These are phyloP conservation scores for Sporothrix globosa DNA, from an alignment of 2,329 filamentous ascomycete species.

Conservation along the genomic window DNA sequence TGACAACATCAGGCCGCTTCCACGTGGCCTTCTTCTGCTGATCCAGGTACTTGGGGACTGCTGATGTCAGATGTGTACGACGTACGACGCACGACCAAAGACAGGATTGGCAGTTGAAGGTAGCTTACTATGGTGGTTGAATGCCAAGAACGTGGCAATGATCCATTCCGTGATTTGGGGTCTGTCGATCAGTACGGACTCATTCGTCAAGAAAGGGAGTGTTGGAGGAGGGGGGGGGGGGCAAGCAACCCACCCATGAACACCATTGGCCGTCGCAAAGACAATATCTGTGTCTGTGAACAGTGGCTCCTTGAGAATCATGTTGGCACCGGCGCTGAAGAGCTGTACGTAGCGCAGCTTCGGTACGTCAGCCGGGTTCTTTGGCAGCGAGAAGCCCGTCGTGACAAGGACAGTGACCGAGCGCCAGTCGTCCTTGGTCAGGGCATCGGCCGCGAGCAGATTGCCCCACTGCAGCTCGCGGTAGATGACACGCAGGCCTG, in stretches of 20 bases:
- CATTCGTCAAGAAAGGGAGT: not conserved
- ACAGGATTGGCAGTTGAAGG: not conserved
- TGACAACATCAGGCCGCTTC: slow-evolving; percentile 43
- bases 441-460: slow-evolving; percentile 35
- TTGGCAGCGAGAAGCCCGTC: slow-evolving; percentile 45
- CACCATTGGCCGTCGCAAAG: slow-evolving; percentile 60
- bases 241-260: slow-evolving; percentile 55
- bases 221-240: too few relatives aligned
- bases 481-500: slow-evolving; percentile 49
- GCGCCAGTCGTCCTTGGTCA: slow-evolving; percentile 48
- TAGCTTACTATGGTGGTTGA: slow-evolving; percentile 53
- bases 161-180: slow-evolving; percentile 63
- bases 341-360: slow-evolving; percentile 59
- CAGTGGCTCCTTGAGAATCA: slow-evolving; percentile 51
- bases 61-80: not conserved
- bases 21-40: slow-evolving; percentile 51
- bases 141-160: slow-evolving; percentile 54
- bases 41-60: slow-evolving; percentile 52
- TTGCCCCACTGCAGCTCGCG: slow-evolving; percentile 42
- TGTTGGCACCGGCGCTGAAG: slow-evolving; percentile 58
- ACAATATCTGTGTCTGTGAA: slow-evolving; percentile 55
- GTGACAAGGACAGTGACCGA: slow-evolving; percentile 51
- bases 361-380: slow-evolving; percentile 47
- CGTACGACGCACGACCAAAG: not conserved
- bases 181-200: slow-evolving; percentile 40